Base-by-base conservation (phyloP, 129 eudicot genomes). In the Tagetes patula region DNA sequence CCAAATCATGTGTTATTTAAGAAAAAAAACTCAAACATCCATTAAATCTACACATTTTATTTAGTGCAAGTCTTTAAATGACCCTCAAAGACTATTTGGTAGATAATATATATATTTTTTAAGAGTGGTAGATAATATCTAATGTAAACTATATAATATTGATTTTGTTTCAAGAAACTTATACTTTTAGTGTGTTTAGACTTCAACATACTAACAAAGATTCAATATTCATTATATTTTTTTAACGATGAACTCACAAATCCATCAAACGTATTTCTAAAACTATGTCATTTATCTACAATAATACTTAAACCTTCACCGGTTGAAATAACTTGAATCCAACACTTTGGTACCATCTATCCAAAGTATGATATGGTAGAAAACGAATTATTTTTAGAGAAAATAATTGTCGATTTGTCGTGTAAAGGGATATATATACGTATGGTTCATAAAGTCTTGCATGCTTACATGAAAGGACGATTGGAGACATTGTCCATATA, bases 381-480 rank as follows among this genome's bases (percentile, higher is more conserved):
- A 46, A 12, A 10, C 10, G 3, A 46, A 46, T 10, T 46, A 46
- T 3, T 12, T 46, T 46, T 46, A 46, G 52, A 46, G 52, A 46
- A 8, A 46, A 46, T 46, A 46, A 46, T 12, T 46, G 52, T 46
- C n/a, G 4, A 46, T 8, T 12, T 46, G 52, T 46, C n/a, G 4
- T 1, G 0, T 46, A 46, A 0, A 46, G 13, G 0, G 2, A 41
- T 34, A 13, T n/a, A 31, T 36, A 39, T 13, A 14, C 33, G 65
- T 39, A 8, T 32, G 4, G 56, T 8, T 14, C 40, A 38, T 68
- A 49, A 45, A 10, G 34, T 39, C n/a, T 62, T 41, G 49, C 64
- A 49, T 70, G 71, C 63, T 70, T 77, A 77, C 71, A 55, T 71
- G 43, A 70, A 71, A 60, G 40, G 40, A 3, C 3, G 13, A 32